A percentile compares a stretch with the other conserved stretches of the same genome.
phyloP scores from a whole-genome alignment of 768 basidiomycete genomes.

The Cyclocybe cylindracea region DNA sequence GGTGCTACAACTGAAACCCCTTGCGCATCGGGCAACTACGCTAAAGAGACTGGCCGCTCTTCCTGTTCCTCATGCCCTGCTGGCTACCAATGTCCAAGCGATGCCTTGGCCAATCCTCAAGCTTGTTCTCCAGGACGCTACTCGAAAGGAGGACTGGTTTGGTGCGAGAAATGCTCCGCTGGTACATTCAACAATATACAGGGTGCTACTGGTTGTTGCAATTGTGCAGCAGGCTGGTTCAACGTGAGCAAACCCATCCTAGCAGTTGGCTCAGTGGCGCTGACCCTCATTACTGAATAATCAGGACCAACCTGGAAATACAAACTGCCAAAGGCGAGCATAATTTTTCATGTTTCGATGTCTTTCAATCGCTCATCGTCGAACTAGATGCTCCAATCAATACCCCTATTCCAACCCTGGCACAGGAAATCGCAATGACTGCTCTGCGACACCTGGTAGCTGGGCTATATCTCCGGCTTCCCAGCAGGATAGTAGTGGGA shows the following conservation, averaged over 20 bases:
- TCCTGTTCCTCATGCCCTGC: slow-evolving; percentile 15
- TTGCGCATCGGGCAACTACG: slow-evolving; percentile 6
- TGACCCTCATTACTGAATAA: background rate
- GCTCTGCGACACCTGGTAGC: slow-evolving; percentile 16
- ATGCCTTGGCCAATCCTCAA: slow-evolving; percentile 17
- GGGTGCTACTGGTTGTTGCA: slow-evolving; percentile 24
- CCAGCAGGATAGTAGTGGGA: slow-evolving; percentile 9
- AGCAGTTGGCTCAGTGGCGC: background rate
- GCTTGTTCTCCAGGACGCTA: slow-evolving; percentile 26
- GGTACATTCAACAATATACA: slow-evolving; percentile 27
- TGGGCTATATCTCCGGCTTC: slow-evolving; percentile 16
- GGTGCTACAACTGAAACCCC: slow-evolving; percentile 18
- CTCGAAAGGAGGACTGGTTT: slow-evolving; percentile 18
- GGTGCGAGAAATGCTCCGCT: slow-evolving; percentile 21
- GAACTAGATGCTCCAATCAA: slow-evolving; percentile 22
- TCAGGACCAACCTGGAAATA: slow-evolving; percentile 20
- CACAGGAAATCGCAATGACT: slow-evolving; percentile 12
- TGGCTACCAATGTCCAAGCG: slow-evolving; percentile 23
- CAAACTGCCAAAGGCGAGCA: slow-evolving; percentile 23
- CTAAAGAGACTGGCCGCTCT: slow-evolving; percentile 3
- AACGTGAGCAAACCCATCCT: slow-evolving; percentile 12
- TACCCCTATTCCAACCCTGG: slow-evolving; percentile 26
- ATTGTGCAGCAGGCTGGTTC: slow-evolving; percentile 27
- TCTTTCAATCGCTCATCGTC: background rate
- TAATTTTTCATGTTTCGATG: background rate